These are phyloP conservation scores for Cladosporium sp. DNA, from an alignment of 2,329 filamentous ascomycete genomes.

Conservation along the genomic window DNA sequence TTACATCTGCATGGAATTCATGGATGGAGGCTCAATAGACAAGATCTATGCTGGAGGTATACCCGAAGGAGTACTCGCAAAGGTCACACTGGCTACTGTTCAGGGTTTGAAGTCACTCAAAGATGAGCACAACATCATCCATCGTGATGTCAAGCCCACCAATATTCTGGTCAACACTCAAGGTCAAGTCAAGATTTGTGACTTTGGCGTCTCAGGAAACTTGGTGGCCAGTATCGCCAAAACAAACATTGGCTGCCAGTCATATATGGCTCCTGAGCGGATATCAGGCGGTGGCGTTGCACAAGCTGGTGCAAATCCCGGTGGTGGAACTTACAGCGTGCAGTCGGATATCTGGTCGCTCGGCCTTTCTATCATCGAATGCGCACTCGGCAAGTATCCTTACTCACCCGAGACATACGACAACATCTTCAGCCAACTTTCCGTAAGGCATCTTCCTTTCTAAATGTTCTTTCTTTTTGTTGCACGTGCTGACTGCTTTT, in stretches of 20 bases:
- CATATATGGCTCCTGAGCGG: conserved; percentile 96
- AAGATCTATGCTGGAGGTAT: conserved; percentile 90
- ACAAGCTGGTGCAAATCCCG: conserved; percentile 61
- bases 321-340: conserved; percentile 88
- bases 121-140: conserved; percentile 98
- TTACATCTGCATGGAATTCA: conserved; percentile 99
- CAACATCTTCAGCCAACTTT: conserved; percentile 96
- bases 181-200: conserved; percentile 95
- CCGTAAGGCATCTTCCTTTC: conserved; percentile 58
- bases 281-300: conserved; percentile 84
- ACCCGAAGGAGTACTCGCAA: conserved; percentile 79
- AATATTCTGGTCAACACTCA: conserved; percentile 89
- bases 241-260: conserved; percentile 98
- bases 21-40: conserved; percentile 97
- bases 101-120: conserved; percentile 91
- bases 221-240: conserved; percentile 95
- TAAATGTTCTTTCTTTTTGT: neutral
- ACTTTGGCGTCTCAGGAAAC: conserved; percentile 96
- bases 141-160: conserved; percentile 97
- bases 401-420: conserved; percentile 97
- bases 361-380: conserved; percentile 91
- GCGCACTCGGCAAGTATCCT: conserved; percentile 87
- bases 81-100: conserved; percentile 84
- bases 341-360: conserved; percentile 98
- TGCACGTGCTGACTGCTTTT: conserved; percentile 17